Conservation (phyloP, 2,329 filamentous ascomycete genomes). For the Leptographium lundbergii region DNA sequence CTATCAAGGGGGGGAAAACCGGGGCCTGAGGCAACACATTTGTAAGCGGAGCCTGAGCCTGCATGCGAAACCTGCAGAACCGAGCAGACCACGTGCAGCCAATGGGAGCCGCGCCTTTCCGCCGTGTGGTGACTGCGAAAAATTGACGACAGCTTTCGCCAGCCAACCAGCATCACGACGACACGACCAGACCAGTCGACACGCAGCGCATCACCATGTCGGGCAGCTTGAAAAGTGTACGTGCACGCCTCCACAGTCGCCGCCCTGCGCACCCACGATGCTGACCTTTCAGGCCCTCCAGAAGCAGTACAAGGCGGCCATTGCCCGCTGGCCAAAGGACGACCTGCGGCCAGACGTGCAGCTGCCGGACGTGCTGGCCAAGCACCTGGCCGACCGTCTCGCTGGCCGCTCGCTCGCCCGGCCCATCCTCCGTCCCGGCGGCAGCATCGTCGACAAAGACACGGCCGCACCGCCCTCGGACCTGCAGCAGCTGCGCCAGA, state of each 20-base stretch:
- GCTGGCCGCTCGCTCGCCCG: slow-evolving; percentile 15
- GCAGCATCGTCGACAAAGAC: neutral
- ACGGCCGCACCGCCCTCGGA: slow-evolving; percentile 21
- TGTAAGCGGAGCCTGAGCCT: neutral
- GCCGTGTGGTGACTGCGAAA: neutral
- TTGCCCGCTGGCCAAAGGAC: slow-evolving; percentile 51
- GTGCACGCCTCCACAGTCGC: neutral
- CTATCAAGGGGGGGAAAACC: neutral
- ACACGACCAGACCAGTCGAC: neutral
- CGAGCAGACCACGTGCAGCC: neutral
- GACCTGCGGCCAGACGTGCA: slow-evolving; percentile 49
- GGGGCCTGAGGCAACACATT: neutral
- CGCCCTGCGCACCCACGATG: neutral
- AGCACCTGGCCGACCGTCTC: slow-evolving; percentile 26
- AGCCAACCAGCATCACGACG: neutral
- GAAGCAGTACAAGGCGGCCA: slow-evolving; percentile 34
- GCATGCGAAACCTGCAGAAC: neutral
- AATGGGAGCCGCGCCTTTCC: neutral
- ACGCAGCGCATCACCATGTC: slow-evolving; percentile 1
- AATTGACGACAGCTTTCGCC: neutral
- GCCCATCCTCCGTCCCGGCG: neutral
- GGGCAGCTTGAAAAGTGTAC: neutral
- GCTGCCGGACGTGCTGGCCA: slow-evolving; percentile 42
- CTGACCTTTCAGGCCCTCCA: slow-evolving; percentile 25
- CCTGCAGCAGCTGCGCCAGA: slow-evolving; percentile 39